Evolutionary conservation across 2,329 filamentous ascomycete genomes (phyloP), one percentile per base, ranked within the genome.

Genomic region (Botryotinia narcissicola): DNA sequence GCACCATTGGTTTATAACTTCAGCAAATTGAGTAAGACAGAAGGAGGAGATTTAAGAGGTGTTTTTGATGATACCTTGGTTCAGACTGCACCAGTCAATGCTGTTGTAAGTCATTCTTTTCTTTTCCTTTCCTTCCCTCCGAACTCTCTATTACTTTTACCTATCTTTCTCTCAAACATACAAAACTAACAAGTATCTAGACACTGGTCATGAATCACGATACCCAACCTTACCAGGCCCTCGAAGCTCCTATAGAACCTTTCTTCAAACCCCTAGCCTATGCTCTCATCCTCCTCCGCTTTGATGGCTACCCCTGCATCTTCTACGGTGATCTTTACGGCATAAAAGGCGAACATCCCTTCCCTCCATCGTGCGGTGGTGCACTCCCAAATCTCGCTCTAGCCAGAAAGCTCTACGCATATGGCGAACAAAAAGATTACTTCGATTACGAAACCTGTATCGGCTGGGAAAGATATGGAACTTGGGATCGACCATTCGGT

Each of bases 231-330:
- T 89, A 89, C 46, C 90, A 92, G 80, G 86, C 88, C 1, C 84
- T 91, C 61, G 89, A 87, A 78, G 85, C 89, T 0, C 87, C 87
- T 1, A 87, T 94, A 59, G 86, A 89, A 72, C 84, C 85, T 40
- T 90, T 88, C 82, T 92, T 94, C 84, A 93, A 93, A 81, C 87
- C 90, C 0, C 84, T 93, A 25, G 92, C 91, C 20, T 93, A 94
- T 80, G 84, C 90, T 0, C 85, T 94, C 62, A 93, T 93, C 72
- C 86, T 94, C 1, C 87, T 94, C 40, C 87, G 90, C 20, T 82
- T 85, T 68, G 83, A 87, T 48, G 90, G 90, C 25, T 86, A 89
- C 42, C 91, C 91, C 0, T 92, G 89, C 77, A 83, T 92, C 51
- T 93, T 93, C 80, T 93, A 90, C 79, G 90, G 91, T 37, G 91